These are phyloP conservation scores for Fusarium poae DNA, from an alignment of 2,329 filamentous ascomycete genomes.

Conservation along the genomic window DNA sequence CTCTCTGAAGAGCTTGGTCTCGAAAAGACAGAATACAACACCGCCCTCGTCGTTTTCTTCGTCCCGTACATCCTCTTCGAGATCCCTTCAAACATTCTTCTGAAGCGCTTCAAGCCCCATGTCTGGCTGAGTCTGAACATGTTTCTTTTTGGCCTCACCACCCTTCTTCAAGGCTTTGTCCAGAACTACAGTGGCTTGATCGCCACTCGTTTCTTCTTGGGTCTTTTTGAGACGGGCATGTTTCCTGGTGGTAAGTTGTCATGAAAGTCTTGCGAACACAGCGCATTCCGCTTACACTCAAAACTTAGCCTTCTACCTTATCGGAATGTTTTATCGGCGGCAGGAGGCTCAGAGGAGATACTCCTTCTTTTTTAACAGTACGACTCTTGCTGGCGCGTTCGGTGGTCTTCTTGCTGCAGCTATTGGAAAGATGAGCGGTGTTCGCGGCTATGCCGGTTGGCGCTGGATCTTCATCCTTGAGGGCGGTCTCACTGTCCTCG, in stretches of 20 bases:
- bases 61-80: conserved; percentile 80
- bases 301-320: conserved; percentile 71
- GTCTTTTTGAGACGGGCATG: conserved; percentile 80
- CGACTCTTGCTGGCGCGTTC: conserved; percentile 84
- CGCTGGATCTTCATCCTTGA: conserved; percentile 88
- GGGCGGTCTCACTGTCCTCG: conserved; percentile 72
- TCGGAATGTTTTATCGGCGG: conserved; percentile 91
- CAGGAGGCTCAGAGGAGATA: conserved; percentile 91
- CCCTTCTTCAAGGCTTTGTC: conserved; percentile 81
- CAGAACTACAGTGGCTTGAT: conserved; percentile 82
- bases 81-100: conserved; percentile 75
- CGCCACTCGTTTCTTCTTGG: conserved; percentile 86
- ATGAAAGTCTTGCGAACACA: neutral
- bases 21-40: conserved; percentile 74
- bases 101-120: conserved; percentile 73
- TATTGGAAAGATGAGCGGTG: conserved; percentile 87
- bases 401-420: conserved; percentile 86
- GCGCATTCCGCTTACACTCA: conserved; percentile 56
- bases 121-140: conserved; percentile 85
- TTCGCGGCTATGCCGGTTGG: conserved; percentile 79
- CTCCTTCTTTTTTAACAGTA: conserved; percentile 91
- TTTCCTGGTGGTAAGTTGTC: conserved; percentile 61
- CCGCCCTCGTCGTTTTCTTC: conserved; percentile 84
- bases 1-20: conserved; percentile 74
- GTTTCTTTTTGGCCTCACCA: conserved; percentile 83